Conservation (phyloP, 2,329 filamentous ascomycete species). For the Cadophora luteo-olivacea region DNA sequence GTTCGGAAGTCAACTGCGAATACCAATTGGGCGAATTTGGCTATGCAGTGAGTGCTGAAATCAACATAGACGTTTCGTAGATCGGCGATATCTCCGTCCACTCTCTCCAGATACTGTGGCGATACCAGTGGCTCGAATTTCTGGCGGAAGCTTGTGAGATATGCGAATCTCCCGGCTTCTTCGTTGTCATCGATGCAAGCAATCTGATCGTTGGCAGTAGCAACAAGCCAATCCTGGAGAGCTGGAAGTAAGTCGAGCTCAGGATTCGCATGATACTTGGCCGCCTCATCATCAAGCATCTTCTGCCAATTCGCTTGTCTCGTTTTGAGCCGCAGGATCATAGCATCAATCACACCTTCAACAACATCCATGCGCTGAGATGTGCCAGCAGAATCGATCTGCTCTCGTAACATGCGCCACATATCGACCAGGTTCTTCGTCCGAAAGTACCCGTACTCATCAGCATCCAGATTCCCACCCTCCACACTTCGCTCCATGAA, state of each 20-base stretch:
- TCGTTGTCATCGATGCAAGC: constrained; percentile 95
- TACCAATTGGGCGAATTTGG: constrained; percentile 83
- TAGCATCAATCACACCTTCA: constrained; percentile 94
- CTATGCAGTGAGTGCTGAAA: constrained; percentile 90
- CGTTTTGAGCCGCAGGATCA: constrained; percentile 84
- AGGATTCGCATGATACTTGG: constrained; percentile 68
- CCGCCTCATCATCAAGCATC: constrained; percentile 85
- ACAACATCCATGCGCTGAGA: constrained; percentile 89
- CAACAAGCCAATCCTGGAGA: constrained; percentile 94
- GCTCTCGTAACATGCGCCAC: constrained; percentile 97
- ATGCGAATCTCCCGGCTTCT: constrained; percentile 75
- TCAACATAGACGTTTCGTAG: constrained; percentile 94
- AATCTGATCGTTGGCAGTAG: constrained; percentile 98
- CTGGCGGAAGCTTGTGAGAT: constrained; percentile 84
- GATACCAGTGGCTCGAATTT: constrained; percentile 84
- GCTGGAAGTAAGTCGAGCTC: constrained; percentile 75
- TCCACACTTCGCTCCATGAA: constrained; percentile 81
- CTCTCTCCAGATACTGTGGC: constrained; percentile 78
- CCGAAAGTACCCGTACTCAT: constrained; percentile 89
- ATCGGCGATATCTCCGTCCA: constrained; percentile 72
- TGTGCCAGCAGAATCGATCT: constrained; percentile 83
- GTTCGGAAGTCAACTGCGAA: constrained; percentile 88
- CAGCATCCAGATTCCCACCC: constrained; percentile 78
- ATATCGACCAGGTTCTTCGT: constrained; percentile 92
- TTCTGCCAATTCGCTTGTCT: constrained; percentile 87